phyloP scores from a whole-genome alignment of 2,329 filamentous ascomycete genomes.

The Fusarium metavorans region DNA sequence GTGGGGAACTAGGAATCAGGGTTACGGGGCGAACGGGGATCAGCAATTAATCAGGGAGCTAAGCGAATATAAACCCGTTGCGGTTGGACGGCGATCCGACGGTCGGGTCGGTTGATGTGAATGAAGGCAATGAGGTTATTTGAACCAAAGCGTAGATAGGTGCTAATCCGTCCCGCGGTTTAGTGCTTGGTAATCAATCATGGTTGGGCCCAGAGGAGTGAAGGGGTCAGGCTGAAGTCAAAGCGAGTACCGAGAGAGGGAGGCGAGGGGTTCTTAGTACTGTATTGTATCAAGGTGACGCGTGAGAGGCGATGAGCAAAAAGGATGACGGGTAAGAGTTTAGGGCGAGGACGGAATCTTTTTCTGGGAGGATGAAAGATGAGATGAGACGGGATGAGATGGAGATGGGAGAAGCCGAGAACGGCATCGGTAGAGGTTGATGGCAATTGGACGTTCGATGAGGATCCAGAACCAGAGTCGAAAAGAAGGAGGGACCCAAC shows the following conservation, averaged over 20 bases:
- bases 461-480: constrained; percentile 4
- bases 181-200: constrained; percentile 39
- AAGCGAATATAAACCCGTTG: constrained; percentile 27
- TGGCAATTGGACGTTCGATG: not conserved
- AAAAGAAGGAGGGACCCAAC: constrained; percentile 9
- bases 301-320: constrained; percentile 1
- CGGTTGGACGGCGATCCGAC: constrained; percentile 16
- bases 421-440: constrained; percentile 15
- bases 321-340: constrained; percentile 17
- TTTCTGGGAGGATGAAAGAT: not conserved
- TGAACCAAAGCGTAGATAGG: constrained; percentile 5
- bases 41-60: constrained; percentile 13
- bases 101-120: not conserved
- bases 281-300: constrained; percentile 1
- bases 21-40: constrained; percentile 24
- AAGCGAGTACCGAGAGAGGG: not conserved
- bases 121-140: constrained; percentile 21
- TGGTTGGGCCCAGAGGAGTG: constrained; percentile 2
- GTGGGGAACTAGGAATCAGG: constrained; percentile 26
- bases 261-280: not conserved
- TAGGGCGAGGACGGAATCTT: not conserved
- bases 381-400: not conserved
- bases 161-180: constrained; percentile 29
- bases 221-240: constrained; percentile 15
- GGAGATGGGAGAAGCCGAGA: constrained; percentile 6